phyloP scores from a whole-genome alignment of 2,329 filamentous ascomycete species.

The Cordyceps cateniannulata region DNA sequence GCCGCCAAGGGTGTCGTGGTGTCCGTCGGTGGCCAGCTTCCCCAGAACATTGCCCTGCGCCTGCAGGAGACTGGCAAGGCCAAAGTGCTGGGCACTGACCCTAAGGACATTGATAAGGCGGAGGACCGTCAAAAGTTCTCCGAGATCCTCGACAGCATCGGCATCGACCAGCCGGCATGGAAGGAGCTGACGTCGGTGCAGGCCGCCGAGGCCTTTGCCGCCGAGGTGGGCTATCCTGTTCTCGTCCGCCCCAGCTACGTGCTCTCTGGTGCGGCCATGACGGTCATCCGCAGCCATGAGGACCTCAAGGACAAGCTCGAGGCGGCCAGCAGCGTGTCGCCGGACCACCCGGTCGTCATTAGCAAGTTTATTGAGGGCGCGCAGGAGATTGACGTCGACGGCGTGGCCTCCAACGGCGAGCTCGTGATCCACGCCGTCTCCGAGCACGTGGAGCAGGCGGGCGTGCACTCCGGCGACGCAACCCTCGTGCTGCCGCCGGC shows the following conservation, averaged over 20 bases:
- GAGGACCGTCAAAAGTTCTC: slow-evolving; percentile 99
- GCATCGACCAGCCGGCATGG: slow-evolving; percentile 95
- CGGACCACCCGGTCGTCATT: slow-evolving; percentile 96
- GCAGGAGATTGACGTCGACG: slow-evolving; percentile 93
- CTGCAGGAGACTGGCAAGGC: slow-evolving; percentile 88
- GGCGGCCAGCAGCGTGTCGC: slow-evolving; percentile 83
- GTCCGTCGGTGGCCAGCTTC: slow-evolving; percentile 90
- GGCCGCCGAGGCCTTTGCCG: slow-evolving; percentile 81
- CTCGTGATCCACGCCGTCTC: slow-evolving; percentile 87
- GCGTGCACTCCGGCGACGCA: slow-evolving; percentile 96
- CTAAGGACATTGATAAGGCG: slow-evolving; percentile 92
- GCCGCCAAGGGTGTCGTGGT: slow-evolving; percentile 80
- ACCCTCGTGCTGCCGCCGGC: slow-evolving; percentile 86
- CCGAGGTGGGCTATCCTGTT: slow-evolving; percentile 84
- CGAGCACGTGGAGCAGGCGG: slow-evolving; percentile 94
- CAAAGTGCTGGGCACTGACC: slow-evolving; percentile 87
- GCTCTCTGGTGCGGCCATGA: slow-evolving; percentile 97
- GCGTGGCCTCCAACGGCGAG: slow-evolving; percentile 78
- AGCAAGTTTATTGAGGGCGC: slow-evolving; percentile 97
- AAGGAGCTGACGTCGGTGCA: slow-evolving; percentile 89
- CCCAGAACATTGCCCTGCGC: slow-evolving; percentile 93
- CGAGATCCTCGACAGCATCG: slow-evolving; percentile 92
- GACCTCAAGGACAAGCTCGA: slow-evolving; percentile 94
- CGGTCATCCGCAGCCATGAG: slow-evolving; percentile 79
- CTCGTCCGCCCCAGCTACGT: slow-evolving; percentile 94